A percentile compares a stretch with the other conserved stretches of the same genome.
Evolutionary conservation across 208 protist species (phyloP).

Genomic region (Trypanosomatidae sp.): DNA sequence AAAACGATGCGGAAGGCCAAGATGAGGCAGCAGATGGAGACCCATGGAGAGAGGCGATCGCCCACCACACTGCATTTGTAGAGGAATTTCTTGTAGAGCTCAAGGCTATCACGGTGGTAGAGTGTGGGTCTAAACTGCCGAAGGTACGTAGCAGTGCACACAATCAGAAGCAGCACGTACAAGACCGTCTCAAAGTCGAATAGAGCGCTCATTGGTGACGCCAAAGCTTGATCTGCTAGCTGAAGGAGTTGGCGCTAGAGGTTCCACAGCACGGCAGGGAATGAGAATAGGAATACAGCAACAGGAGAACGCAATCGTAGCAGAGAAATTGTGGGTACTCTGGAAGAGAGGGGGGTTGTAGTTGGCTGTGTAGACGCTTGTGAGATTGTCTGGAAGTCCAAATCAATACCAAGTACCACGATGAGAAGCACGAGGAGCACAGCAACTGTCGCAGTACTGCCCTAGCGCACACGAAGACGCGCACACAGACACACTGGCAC

Average conservation of each 20-base stretch:
- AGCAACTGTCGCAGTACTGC: background rate
- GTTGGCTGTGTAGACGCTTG: background rate
- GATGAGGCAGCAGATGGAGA: slow-evolving; percentile 77
- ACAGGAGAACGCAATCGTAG: background rate
- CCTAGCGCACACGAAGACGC: background rate
- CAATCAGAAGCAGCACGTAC: slow-evolving; percentile 82
- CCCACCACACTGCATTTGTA: slow-evolving; percentile 93
- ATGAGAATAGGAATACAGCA: background rate
- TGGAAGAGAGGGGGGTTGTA: background rate
- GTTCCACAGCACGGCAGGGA: background rate
- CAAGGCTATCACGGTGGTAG: slow-evolving; percentile 82
- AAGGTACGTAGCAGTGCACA: slow-evolving; percentile 91
- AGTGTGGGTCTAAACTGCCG: slow-evolving; percentile 85
- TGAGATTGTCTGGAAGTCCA: background rate
- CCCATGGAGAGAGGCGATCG: slow-evolving; percentile 85
- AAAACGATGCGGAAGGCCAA: slow-evolving; percentile 82
- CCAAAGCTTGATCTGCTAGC: background rate
- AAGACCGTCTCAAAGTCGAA: slow-evolving; percentile 89
- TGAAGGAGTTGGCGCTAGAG: background rate
- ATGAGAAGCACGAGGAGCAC: background rate
- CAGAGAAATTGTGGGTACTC: background rate
- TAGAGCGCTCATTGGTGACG: slow-evolving; percentile 73
- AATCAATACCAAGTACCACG: background rate
- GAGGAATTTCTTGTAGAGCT: slow-evolving; percentile 88
- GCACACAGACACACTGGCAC: background rate